Conservation (phyloP, 2,329 filamentous ascomycete species). For the Botryosphaeria dothidea region DNA sequence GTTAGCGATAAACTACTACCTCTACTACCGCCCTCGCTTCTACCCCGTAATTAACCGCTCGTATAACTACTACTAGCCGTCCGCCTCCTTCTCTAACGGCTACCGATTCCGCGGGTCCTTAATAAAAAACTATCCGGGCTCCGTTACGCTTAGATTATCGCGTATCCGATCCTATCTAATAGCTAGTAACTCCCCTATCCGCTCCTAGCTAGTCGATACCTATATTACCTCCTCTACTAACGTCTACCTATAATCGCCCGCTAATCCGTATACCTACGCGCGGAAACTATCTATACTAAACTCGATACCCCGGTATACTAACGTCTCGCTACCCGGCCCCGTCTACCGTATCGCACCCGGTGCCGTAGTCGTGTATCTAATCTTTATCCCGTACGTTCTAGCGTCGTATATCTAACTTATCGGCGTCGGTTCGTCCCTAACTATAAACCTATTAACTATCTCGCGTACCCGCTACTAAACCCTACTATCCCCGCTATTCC, state of each 20-base stretch:
- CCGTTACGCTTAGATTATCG: constrained; percentile 11
- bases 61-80: too few species aligned
- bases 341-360: background rate
- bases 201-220: background rate
- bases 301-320: constrained; percentile 9
- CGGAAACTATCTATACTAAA: constrained; percentile 22
- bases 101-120: too few species aligned
- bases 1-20: too few species aligned
- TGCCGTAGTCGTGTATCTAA: constrained; percentile 7
- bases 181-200: background rate
- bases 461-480: background rate
- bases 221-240: constrained; percentile 21
- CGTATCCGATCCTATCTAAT: background rate
- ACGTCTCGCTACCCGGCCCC: background rate
- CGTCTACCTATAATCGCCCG: background rate
- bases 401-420: constrained; percentile 19
- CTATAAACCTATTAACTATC: constrained; percentile 19
- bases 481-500: background rate
- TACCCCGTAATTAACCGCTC: too few species aligned
- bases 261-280: constrained; percentile 20
- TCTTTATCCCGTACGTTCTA: constrained; percentile 16
- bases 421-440: background rate
- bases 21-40: too few species aligned
- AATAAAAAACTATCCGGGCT: background rate
- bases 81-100: too few species aligned